These are phyloP conservation scores for Orbilia brochopaga DNA, from an alignment of 2,329 filamentous ascomycete genomes.

Conservation along the genomic window DNA sequence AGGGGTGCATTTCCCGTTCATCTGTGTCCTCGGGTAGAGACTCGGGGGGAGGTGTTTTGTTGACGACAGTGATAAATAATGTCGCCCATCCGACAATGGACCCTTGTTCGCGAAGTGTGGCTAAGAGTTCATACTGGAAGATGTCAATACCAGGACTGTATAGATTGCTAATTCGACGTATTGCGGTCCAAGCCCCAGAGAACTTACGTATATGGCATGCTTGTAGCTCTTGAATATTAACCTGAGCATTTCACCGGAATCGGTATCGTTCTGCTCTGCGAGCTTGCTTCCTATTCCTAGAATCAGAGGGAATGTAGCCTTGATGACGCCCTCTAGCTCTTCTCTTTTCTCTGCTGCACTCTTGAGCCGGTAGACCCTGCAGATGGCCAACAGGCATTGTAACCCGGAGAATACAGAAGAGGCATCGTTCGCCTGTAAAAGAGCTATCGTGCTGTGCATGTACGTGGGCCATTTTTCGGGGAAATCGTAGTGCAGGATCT, in stretches of 20 bases:
- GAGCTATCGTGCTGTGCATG: conserved; percentile 86
- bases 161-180: neutral
- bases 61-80: conserved; percentile 86
- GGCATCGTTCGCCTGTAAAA: conserved; percentile 85
- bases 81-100: conserved; percentile 95
- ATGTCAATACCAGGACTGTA: conserved; percentile 9
- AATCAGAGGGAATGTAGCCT: conserved; percentile 85
- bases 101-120: conserved; percentile 76
- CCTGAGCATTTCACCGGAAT: conserved; percentile 95
- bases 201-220: conserved; percentile 89
- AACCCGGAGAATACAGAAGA: conserved; percentile 88
- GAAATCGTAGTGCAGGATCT: conserved; percentile 95
- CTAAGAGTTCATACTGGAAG: conserved; percentile 79
- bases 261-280: conserved; percentile 86
- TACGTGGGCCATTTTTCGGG: conserved; percentile 93
- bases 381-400: conserved; percentile 92
- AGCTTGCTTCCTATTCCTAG: conserved; percentile 85
- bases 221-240: conserved; percentile 96
- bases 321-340: conserved; percentile 94
- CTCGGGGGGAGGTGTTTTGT: conserved; percentile 78
- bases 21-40: conserved; percentile 79
- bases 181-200: neutral
- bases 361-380: conserved; percentile 94
- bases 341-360: conserved; percentile 75
- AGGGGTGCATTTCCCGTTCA: conserved; percentile 91